Conservation (phyloP, 2,329 filamentous ascomycete genomes). For the Colletotrichum abscissum region DNA sequence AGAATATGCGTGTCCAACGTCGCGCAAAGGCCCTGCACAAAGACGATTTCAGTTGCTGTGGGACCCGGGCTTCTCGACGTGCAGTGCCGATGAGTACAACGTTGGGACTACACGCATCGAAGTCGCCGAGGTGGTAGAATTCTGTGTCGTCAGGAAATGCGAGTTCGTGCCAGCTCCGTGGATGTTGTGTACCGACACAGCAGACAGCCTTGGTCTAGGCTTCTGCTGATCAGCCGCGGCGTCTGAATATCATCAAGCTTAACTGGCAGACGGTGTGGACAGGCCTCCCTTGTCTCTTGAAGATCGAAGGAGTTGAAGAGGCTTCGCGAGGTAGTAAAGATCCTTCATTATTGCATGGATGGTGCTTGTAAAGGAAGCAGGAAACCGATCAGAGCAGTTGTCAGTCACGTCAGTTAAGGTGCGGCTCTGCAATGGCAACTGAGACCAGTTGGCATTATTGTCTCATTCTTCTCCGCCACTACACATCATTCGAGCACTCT, state of each 20-base stretch:
- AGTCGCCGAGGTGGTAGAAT: not conserved
- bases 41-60: slow-evolving; percentile 1
- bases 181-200: not conserved
- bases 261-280: not conserved
- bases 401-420: not conserved
- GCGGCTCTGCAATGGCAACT: slow-evolving; percentile 23
- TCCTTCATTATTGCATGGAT: slow-evolving; percentile 8
- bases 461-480: not conserved
- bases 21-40: not conserved
- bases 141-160: not conserved
- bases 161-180: not conserved
- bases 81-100: not conserved
- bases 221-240: not conserved
- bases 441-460: slow-evolving; percentile 11
- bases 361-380: not conserved
- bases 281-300: not conserved
- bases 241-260: not conserved
- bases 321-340: not conserved
- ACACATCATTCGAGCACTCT: not conserved
- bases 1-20: not conserved
- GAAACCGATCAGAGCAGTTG: not conserved
- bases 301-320: not conserved
- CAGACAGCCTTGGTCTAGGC: not conserved
- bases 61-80: not conserved
- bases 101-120: no score